These are phyloP conservation scores for Mastigamoeba balamuthi DNA, from an alignment of 78 protist species.

Conservation along the genomic window DNA sequence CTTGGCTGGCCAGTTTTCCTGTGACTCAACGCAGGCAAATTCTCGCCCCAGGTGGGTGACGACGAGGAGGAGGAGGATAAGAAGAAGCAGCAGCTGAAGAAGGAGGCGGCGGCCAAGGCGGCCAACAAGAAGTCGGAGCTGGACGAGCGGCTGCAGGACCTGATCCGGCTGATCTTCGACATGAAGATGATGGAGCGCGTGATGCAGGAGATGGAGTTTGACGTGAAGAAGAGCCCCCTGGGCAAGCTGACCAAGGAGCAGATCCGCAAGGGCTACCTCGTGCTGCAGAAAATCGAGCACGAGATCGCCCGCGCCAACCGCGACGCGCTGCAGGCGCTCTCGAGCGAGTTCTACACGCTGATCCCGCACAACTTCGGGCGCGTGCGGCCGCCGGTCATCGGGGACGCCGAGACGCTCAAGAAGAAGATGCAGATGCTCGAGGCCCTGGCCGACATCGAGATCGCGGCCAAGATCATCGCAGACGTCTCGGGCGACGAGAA, in stretches of 20 bases:
- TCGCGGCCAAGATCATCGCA: constrained; percentile 29
- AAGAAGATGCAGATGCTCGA: constrained; percentile 33
- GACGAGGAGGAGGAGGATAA: constrained; percentile 2
- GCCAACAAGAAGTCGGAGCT: constrained; percentile 8
- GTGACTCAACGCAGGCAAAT: too few species aligned
- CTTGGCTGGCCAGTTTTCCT: too few species aligned
- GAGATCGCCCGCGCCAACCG: not conserved
- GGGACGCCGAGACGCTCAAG: constrained; percentile 7
- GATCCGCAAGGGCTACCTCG: constrained; percentile 34
- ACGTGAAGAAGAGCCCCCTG: constrained; percentile 64
- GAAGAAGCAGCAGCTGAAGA: not conserved
- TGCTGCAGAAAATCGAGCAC: constrained; percentile 34
- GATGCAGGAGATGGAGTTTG: constrained; percentile 53
- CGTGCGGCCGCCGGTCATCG: constrained; percentile 43
- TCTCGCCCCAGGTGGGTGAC: not conserved
- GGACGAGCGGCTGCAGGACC: constrained; percentile 33
- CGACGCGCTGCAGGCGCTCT: not conserved
- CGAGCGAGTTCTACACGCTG: constrained; percentile 49
- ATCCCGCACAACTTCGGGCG: not conserved
- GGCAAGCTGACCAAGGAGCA: constrained; percentile 46
- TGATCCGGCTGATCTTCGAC: constrained; percentile 53
- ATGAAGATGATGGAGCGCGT: constrained; percentile 45
- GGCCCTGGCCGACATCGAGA: constrained; percentile 54
- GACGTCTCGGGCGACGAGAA: constrained; percentile 20
- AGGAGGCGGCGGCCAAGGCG: not conserved